These are phyloP conservation scores for Aspergillus transmontanensis DNA, from an alignment of 2,329 filamentous ascomycete genomes.

Conservation along the genomic window DNA sequence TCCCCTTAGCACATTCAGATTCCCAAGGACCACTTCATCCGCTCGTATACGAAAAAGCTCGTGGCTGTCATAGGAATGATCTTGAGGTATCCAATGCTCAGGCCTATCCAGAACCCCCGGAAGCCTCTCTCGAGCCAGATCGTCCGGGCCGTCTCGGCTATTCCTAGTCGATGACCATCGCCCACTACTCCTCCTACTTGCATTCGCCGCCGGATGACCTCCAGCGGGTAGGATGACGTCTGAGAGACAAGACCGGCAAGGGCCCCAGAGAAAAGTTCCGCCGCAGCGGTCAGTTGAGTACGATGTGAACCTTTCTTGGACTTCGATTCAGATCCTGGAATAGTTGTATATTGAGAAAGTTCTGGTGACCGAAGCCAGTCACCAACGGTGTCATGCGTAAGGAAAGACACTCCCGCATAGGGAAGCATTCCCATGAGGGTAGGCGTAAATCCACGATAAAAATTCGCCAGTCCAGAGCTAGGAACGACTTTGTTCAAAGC, in stretches of 20 bases:
- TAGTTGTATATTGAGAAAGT: slow-evolving; percentile 72
- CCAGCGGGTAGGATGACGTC: slow-evolving; percentile 88
- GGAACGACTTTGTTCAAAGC: slow-evolving; percentile 58
- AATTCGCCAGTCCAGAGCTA: slow-evolving; percentile 75
- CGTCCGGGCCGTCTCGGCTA: slow-evolving; percentile 74
- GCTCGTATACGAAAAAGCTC: slow-evolving; percentile 69
- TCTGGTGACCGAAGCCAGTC: slow-evolving; percentile 74
- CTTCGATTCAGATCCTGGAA: slow-evolving; percentile 59
- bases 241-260: slow-evolving; percentile 87
- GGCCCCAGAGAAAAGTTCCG: slow-evolving; percentile 82
- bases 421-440: slow-evolving; percentile 94
- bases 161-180: slow-evolving; percentile 76
- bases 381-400: slow-evolving; percentile 88
- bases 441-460: slow-evolving; percentile 90
- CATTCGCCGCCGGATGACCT: slow-evolving; percentile 91
- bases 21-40: slow-evolving; percentile 64
- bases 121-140: slow-evolving; percentile 77
- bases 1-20: slow-evolving; percentile 52
- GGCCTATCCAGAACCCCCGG: slow-evolving; percentile 84
- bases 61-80: slow-evolving; percentile 85
- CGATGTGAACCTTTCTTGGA: slow-evolving; percentile 58
- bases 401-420: slow-evolving; percentile 92
- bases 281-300: slow-evolving; percentile 76
- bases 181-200: slow-evolving; percentile 94
- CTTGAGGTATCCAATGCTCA: slow-evolving; percentile 95